Evolutionary conservation across 331 rosid genomes (phyloP).

Genomic region (Quercus phellos): DNA sequence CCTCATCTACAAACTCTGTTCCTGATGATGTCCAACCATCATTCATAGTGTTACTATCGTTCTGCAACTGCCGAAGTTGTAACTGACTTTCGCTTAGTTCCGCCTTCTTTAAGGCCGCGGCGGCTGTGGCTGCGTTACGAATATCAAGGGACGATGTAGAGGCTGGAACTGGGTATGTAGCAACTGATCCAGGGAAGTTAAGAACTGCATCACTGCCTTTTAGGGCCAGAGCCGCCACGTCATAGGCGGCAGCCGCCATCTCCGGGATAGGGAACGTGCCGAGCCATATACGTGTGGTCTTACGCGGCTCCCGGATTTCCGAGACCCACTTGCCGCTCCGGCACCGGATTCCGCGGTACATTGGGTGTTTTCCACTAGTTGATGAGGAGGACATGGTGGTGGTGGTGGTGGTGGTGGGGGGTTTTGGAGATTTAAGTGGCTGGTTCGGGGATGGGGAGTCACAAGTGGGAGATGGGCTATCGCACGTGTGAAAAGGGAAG

Average conservation of each 20-base stretch:
- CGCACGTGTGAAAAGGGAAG: not conserved
- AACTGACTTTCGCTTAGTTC: not conserved
- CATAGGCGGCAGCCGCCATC: slow-evolving; percentile 90
- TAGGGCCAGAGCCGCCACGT: slow-evolving; percentile 71
- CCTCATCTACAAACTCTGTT: slow-evolving; percentile 65
- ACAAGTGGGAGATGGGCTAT: not conserved
- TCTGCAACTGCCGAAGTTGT: not conserved
- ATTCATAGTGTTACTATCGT: not conserved
- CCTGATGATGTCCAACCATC: not conserved
- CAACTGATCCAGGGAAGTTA: slow-evolving; percentile 49
- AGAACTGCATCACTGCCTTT: slow-evolving; percentile 52
- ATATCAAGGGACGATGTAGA: slow-evolving; percentile 56
- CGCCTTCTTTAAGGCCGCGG: slow-evolving; percentile 27
- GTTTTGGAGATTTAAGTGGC: not conserved
- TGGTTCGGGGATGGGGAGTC: not conserved
- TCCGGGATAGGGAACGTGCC: slow-evolving; percentile 70
- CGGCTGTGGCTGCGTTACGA: slow-evolving; percentile 63
- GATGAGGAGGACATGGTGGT: slow-evolving; percentile 39
- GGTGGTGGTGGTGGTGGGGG: not conserved
- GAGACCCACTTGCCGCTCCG: slow-evolving; percentile 84
- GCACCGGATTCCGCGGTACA: slow-evolving; percentile 67
- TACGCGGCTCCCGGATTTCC: slow-evolving; percentile 83
- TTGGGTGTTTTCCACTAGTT: slow-evolving; percentile 42
- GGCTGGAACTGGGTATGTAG: slow-evolving; percentile 49
- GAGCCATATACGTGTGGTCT: slow-evolving; percentile 75